Evolutionary conservation across 2,329 filamentous ascomycete species (phyloP).

Genomic region (Penicillium vulpinum): DNA sequence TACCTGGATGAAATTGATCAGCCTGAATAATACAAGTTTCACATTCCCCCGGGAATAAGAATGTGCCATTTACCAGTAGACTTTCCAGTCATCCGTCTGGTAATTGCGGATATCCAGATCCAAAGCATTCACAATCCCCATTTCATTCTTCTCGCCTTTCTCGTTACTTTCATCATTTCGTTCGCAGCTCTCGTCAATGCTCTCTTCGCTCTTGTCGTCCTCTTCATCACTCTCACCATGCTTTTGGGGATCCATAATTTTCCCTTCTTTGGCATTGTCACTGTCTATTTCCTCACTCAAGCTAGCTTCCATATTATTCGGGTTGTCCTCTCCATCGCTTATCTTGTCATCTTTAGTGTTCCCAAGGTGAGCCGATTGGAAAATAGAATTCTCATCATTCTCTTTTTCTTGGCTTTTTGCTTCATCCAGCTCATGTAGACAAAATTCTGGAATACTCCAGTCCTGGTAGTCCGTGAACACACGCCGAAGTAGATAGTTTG

Average conservation of each 20-base stretch:
- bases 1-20: background rate
- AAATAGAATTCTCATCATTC: background rate
- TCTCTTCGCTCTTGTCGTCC: background rate
- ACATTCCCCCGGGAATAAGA: background rate
- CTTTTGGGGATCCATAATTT: background rate
- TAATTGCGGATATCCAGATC: background rate
- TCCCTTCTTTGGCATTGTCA: background rate
- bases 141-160: background rate
- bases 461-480: constrained; percentile 1
- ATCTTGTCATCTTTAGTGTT: background rate
- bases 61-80: background rate
- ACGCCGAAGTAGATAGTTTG: background rate
- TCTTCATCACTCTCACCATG: background rate
- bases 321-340: background rate
- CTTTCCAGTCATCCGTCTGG: background rate
- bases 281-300: background rate
- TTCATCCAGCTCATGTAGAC: background rate
- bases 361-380: background rate
- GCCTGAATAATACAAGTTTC: background rate
- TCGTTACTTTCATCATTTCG: background rate
- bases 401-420: background rate
- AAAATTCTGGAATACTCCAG: background rate
- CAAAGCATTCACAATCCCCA: background rate
- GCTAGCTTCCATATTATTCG: background rate
- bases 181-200: no score